Evolutionary conservation across 345 rosid genomes (phyloP).

Genomic region (Acer campestre): DNA sequence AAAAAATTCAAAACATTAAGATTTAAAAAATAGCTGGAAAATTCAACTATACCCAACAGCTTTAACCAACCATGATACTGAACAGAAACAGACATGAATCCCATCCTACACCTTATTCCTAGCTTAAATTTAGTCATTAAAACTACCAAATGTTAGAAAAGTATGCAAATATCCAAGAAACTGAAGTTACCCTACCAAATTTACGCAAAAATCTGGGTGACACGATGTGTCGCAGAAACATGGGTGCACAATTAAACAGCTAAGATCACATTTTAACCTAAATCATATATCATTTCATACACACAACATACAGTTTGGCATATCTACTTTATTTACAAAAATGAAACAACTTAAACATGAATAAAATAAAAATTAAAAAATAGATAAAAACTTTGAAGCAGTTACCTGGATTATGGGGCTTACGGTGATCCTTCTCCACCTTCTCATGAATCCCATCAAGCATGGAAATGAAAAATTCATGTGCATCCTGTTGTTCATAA

Average conservation of each 20-base stretch:
- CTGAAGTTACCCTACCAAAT: not conserved
- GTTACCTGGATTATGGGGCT: slow-evolving; percentile 47
- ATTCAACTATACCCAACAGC: not conserved
- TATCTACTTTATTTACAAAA: not conserved
- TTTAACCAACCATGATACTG: not conserved
- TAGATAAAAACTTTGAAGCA: not conserved
- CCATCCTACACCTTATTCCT: not conserved
- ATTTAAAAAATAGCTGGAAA: not conserved
- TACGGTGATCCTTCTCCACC: slow-evolving; percentile 49
- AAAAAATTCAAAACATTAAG: not conserved
- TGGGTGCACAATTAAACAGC: slow-evolving; percentile 5
- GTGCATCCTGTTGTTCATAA: slow-evolving; percentile 75
- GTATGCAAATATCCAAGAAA: not conserved
- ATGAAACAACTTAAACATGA: not conserved
- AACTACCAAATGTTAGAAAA: not conserved
- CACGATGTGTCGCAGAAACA: not conserved
- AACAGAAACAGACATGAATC: not conserved
- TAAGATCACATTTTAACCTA: not conserved
- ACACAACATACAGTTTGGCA: not conserved
- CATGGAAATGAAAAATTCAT: slow-evolving; percentile 70
- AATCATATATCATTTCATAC: not conserved
- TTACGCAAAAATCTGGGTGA: not conserved
- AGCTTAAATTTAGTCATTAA: not conserved
- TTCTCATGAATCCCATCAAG: slow-evolving; percentile 72
- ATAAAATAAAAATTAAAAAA: not conserved